Conservation (phyloP, 176 grass and related monocot genomes). For the Saccharum spontaneum region DNA sequence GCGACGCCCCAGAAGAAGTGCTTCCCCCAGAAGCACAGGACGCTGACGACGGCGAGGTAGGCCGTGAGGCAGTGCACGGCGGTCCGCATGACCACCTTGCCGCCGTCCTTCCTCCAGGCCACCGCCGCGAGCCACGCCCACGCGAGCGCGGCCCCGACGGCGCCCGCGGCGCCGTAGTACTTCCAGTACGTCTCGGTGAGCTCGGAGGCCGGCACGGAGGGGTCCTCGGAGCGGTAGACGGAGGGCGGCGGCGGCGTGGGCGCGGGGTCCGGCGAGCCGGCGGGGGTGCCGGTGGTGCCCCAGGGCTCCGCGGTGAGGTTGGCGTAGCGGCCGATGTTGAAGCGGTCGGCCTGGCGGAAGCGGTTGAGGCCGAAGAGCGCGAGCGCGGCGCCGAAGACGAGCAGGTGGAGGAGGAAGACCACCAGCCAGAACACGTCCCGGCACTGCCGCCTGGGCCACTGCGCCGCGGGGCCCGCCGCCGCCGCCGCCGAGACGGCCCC, state of each 20-base stretch:
- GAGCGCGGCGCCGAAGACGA: constrained; percentile 68
- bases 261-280: constrained; percentile 19
- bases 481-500: neutral
- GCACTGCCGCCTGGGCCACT: constrained; percentile 58
- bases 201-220: constrained; percentile 33
- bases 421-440: constrained; percentile 91
- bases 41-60: constrained; percentile 85
- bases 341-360: constrained; percentile 67
- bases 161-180: constrained; percentile 84
- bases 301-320: constrained; percentile 52
- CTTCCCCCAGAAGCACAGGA: constrained; percentile 88
- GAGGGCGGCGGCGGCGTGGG: constrained; percentile 37
- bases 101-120: constrained; percentile 40
- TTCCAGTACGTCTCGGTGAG: constrained; percentile 96
- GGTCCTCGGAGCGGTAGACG: constrained; percentile 25
- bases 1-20: constrained; percentile 94
- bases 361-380: constrained; percentile 76
- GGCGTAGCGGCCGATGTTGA: constrained; percentile 83
- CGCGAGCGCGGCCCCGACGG: constrained; percentile 51
- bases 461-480: constrained; percentile 11
- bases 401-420: constrained; percentile 79
- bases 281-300: neutral
- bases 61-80: constrained; percentile 87
- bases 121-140: constrained; percentile 70
- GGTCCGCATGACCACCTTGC: constrained; percentile 62